Percentiles rank a stretch among this genome's conserved stretches.
Evolutionary conservation across 2,329 filamentous ascomycete genomes (phyloP).

Genomic region (Colletotrichum ledebouriae): DNA sequence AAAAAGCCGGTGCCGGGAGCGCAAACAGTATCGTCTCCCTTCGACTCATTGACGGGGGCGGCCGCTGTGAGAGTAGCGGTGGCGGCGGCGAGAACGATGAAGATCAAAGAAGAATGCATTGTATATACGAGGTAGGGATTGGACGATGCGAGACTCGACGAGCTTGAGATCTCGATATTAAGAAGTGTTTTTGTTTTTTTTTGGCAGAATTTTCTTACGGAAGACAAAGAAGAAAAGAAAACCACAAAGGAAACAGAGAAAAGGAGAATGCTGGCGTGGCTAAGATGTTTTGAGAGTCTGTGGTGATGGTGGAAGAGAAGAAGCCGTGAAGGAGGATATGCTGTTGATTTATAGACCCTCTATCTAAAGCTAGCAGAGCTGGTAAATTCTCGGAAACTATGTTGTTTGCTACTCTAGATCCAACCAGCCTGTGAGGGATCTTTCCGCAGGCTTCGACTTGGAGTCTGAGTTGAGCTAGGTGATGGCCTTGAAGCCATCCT

Average conservation of each 20-base stretch:
- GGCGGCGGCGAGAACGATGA: slow-evolving; percentile 23
- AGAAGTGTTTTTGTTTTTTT: not conserved
- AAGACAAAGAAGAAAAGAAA: slow-evolving; percentile 40
- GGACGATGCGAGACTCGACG: slow-evolving; percentile 10
- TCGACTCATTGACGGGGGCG: not conserved
- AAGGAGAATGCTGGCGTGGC: slow-evolving; percentile 4
- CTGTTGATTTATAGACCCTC: slow-evolving; percentile 23
- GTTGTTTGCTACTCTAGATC: not conserved
- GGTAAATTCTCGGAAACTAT: not conserved
- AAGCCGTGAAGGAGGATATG: not conserved
- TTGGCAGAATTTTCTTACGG: slow-evolving; percentile 13
- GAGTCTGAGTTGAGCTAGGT: not conserved
- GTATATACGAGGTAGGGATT: slow-evolving; percentile 8
- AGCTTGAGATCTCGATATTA: slow-evolving; percentile 1
- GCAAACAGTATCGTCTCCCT: slow-evolving; percentile 33
- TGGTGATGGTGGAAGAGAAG: slow-evolving; percentile 22
- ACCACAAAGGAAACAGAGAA: slow-evolving; percentile 4
- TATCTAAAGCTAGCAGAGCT: not conserved
- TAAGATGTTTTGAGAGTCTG: slow-evolving; percentile 9
- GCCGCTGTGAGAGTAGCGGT: slow-evolving; percentile 19
- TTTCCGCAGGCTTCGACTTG: not conserved
- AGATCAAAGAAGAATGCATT: slow-evolving; percentile 36
- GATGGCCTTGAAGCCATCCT: slow-evolving; percentile 13
- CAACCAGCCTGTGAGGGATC: not conserved
- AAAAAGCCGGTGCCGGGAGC: slow-evolving; percentile 35